Percentiles rank a stretch among this genome's conserved stretches.
Conservation (phyloP, 306 rosid species). For the Morella rubra region DNA sequence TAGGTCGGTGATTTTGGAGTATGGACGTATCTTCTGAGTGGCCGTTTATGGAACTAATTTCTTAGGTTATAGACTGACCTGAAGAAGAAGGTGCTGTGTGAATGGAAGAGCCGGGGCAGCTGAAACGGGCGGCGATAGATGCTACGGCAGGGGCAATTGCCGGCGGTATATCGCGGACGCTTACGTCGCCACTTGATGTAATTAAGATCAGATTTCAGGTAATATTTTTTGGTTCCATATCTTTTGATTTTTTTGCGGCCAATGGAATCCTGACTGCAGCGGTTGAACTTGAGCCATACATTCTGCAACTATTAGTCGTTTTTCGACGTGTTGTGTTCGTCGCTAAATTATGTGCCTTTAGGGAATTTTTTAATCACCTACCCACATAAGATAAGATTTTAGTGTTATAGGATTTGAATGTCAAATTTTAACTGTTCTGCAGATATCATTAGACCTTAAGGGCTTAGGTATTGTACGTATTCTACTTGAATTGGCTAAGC, state of each 20-base stretch:
- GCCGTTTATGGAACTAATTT: neutral
- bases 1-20: constrained; percentile 1
- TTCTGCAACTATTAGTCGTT: neutral
- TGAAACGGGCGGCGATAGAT: constrained; percentile 66
- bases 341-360: neutral
- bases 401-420: neutral
- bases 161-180: constrained; percentile 81
- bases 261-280: neutral
- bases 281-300: neutral
- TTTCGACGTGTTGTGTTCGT: neutral
- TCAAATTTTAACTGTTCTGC: neutral
- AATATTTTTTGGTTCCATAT: neutral
- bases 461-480: neutral
- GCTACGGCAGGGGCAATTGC: constrained; percentile 80
- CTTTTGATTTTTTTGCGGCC: neutral
- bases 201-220: constrained; percentile 98
- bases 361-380: neutral
- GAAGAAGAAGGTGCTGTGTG: constrained; percentile 33
- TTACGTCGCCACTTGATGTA: constrained; percentile 93
- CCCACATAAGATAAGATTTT: neutral
- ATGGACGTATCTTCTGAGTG: neutral
- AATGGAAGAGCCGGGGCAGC: constrained; percentile 74
- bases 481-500: neutral
- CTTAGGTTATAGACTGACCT: constrained; percentile 31
- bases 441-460: neutral